Evolutionary conservation across 2,329 filamentous ascomycete genomes (phyloP).

Genomic region (Lasiodiplodia theobromae): DNA sequence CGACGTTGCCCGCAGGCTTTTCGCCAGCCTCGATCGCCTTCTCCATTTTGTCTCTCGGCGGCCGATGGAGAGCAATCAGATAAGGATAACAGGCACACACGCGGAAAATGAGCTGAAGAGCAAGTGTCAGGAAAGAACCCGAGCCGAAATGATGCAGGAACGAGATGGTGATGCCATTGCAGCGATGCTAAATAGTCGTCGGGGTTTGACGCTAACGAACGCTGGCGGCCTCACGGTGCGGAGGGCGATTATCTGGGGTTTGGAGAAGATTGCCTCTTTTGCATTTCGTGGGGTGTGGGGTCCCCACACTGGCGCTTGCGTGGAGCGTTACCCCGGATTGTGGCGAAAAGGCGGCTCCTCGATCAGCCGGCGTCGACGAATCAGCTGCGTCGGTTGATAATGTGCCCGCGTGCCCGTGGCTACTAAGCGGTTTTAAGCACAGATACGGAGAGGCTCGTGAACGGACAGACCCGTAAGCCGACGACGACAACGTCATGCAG

Average conservation of each 20-base stretch:
- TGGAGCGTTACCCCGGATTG: background rate
- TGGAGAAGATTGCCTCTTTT: conserved; percentile 11
- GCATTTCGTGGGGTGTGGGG: conserved; percentile 17
- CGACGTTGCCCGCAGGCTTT: background rate
- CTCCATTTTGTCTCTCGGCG: background rate
- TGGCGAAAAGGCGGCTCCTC: background rate
- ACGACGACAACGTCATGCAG: background rate
- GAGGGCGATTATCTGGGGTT: background rate
- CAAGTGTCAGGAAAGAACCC: background rate
- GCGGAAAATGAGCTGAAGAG: background rate
- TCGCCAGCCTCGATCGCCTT: background rate
- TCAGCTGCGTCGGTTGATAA: background rate
- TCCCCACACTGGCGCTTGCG: background rate
- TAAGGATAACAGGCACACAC: too few relatives aligned
- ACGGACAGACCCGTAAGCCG: background rate
- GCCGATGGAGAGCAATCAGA: background rate
- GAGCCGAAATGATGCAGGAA: background rate
- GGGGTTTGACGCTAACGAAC: background rate
- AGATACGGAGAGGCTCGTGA: background rate
- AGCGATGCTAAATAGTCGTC: background rate
- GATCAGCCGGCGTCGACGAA: background rate
- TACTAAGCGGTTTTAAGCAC: background rate
- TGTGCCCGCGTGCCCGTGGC: too few relatives aligned
- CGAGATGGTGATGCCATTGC: background rate
- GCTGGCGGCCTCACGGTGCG: background rate